phyloP scores from a whole-genome alignment of 352 stramenopile genomes.

The Pythium graminicola region DNA sequence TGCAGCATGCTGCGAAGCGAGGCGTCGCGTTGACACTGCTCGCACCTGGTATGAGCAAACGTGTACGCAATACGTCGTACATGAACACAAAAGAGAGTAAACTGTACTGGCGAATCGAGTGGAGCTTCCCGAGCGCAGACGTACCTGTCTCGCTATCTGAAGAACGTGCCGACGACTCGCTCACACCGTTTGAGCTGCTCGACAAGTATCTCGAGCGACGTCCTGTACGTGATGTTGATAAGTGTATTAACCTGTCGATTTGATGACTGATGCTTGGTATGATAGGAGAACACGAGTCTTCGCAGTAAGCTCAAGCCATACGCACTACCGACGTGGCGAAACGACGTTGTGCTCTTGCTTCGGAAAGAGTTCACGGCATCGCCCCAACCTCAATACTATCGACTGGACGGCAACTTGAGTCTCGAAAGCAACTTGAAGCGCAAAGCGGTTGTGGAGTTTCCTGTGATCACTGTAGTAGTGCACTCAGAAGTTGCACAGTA shows the following conservation, averaged over 20 bases:
- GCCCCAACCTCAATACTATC: conserved; percentile 65
- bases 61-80: conserved; percentile 62
- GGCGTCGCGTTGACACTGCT: conserved; percentile 63
- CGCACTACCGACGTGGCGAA: conserved; percentile 41
- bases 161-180: conserved; percentile 38
- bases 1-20: conserved; percentile 58
- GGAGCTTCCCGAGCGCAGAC: conserved; percentile 52
- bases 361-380: conserved; percentile 73
- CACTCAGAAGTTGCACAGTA: conserved; percentile 44
- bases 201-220: conserved; percentile 48
- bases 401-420: conserved; percentile 47
- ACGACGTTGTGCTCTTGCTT: conserved; percentile 52
- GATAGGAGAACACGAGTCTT: conserved; percentile 60
- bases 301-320: conserved; percentile 71
- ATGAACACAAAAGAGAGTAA: conserved; percentile 57
- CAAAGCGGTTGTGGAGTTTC: conserved; percentile 77
- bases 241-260: too few species aligned
- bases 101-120: conserved; percentile 77
- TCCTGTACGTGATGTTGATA: conserved; percentile 38
- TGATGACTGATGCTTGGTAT: too few species aligned
- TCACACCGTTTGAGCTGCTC: conserved; percentile 55
- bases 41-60: conserved; percentile 78
- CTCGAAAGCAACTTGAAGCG: conserved; percentile 72
- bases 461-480: conserved; percentile 55
- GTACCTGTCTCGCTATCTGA: conserved; percentile 43